phyloP scores from a whole-genome alignment of 345 rosid species.

The Acer negundo region DNA sequence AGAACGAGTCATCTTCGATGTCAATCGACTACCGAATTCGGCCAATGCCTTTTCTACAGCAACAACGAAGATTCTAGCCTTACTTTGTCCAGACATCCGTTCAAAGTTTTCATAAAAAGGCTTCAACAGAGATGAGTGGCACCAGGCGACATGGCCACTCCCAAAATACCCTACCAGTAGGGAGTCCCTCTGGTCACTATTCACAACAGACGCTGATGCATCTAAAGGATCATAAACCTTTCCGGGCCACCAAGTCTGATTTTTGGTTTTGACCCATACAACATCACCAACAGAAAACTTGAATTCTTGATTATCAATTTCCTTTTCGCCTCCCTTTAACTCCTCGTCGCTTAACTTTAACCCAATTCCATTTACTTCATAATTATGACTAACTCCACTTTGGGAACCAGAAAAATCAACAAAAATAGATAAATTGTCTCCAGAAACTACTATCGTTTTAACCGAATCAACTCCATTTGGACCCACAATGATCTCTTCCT shows the following conservation, averaged over 20 bases:
- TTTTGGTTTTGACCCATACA: slow-evolving; percentile 74
- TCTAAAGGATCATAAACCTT: slow-evolving; percentile 53
- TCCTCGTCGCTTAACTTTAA: slow-evolving; percentile 16
- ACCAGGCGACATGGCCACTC: slow-evolving; percentile 49
- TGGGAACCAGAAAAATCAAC: slow-evolving; percentile 63
- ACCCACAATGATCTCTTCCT: slow-evolving; percentile 30
- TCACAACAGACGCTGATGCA: slow-evolving; percentile 27
- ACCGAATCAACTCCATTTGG: slow-evolving; percentile 30
- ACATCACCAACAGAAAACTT: slow-evolving; percentile 61
- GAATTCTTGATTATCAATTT: slow-evolving; percentile 18
- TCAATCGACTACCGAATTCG: slow-evolving; percentile 58
- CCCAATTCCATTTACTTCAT: slow-evolving; percentile 24
- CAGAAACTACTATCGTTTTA: slow-evolving; percentile 52
- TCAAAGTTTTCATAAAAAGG: slow-evolving; percentile 64
- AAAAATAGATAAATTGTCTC: slow-evolving; percentile 59
- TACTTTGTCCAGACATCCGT: slow-evolving; percentile 39
- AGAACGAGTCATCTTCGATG: slow-evolving; percentile 59
- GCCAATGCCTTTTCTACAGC: slow-evolving; percentile 71
- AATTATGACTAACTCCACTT: slow-evolving; percentile 19
- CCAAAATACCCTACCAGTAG: slow-evolving; percentile 57
- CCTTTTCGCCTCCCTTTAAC: slow-evolving; percentile 27
- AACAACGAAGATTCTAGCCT: slow-evolving; percentile 45
- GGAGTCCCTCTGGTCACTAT: slow-evolving; percentile 31
- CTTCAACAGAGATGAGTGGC: slow-evolving; percentile 58
- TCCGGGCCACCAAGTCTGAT: slow-evolving; percentile 88